Conservation (phyloP, 2,329 filamentous ascomycete genomes). For the Venturia oleaginea region DNA sequence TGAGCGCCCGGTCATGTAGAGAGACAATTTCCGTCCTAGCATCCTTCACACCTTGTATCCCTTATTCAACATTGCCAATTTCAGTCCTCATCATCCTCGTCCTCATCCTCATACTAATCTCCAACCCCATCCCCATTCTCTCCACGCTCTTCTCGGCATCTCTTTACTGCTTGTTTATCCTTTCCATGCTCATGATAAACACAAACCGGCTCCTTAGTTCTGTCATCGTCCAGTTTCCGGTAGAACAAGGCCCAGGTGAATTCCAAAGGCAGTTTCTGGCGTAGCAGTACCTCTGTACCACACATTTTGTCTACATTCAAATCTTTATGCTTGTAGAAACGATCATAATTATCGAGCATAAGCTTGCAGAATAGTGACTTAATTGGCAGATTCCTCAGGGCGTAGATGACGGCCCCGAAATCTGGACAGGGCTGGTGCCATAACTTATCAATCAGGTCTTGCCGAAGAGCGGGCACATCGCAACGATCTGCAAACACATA, state of each 20-base stretch:
- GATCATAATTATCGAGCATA: background rate
- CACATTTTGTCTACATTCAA: background rate
- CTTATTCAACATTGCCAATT: too few species aligned
- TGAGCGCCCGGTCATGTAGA: too few species aligned
- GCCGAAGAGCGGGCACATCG: background rate
- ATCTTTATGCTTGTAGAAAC: rapidly evolving
- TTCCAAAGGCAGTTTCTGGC: background rate
- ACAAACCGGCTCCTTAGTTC: background rate
- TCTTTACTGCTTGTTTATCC: background rate
- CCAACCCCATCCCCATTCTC: background rate
- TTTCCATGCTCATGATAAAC: background rate
- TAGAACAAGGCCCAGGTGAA: background rate
- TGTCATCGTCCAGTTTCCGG: background rate
- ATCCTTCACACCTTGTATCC: too few species aligned
- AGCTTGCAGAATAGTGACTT: background rate
- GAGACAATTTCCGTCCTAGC: too few species aligned
- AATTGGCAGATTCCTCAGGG: background rate
- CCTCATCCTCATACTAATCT: too few species aligned
- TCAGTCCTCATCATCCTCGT: too few species aligned
- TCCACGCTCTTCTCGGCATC: background rate
- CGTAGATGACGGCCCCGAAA: background rate
- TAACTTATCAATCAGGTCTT: background rate
- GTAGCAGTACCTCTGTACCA: background rate
- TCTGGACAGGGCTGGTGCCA: background rate
- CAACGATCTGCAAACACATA: constrained; percentile 1